A percentile compares a stretch with the other conserved stretches of the same genome.
Conservation (phyloP, 2,329 filamentous ascomycete genomes). For the Coniochaeta prunicola region DNA sequence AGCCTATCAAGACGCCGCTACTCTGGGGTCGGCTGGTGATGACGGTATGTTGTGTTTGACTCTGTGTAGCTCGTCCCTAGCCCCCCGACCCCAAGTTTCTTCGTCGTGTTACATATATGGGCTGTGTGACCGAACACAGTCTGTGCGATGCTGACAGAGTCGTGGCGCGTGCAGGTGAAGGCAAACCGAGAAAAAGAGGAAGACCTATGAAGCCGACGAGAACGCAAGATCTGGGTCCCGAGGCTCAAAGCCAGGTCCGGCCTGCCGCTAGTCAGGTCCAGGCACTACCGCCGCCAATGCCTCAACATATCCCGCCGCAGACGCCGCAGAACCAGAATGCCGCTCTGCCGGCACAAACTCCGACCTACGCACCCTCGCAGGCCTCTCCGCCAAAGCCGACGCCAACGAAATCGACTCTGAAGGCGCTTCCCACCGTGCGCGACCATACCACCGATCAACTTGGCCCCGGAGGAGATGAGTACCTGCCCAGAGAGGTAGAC, state of each 20-base stretch:
- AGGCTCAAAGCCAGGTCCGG: constrained; percentile 49
- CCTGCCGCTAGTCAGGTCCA: constrained; percentile 29
- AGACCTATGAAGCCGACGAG: constrained; percentile 53
- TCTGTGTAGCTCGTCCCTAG: constrained; percentile 26
- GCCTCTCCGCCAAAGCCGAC: constrained; percentile 67
- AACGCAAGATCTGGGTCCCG: constrained; percentile 41
- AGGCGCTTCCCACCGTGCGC: constrained; percentile 89
- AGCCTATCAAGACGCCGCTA: constrained; percentile 46
- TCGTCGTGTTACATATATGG: constrained; percentile 22
- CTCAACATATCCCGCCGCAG: constrained; percentile 15
- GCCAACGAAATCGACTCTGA: constrained; percentile 70
- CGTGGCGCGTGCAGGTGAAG: constrained; percentile 31
- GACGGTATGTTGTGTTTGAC: constrained; percentile 59
- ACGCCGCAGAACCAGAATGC: constrained; percentile 48
- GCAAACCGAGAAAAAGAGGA: constrained; percentile 48
- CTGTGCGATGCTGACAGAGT: constrained; percentile 17
- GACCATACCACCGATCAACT: constrained; percentile 97
- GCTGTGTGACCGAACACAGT: constrained; percentile 22
- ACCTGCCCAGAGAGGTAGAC: constrained; percentile 87
- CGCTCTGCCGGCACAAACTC: constrained; percentile 34
- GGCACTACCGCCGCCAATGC: constrained; percentile 25
- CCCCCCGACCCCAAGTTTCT: constrained; percentile 13
- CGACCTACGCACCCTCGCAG: constrained; percentile 29
- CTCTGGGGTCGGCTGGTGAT: constrained; percentile 54
- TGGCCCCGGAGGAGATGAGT: constrained; percentile 83